Percentiles rank a stretch among this genome's conserved stretches.
Evolutionary conservation across 1,284 basidiomycete genomes (phyloP).

Genomic region (Heterobasidion annosum): DNA sequence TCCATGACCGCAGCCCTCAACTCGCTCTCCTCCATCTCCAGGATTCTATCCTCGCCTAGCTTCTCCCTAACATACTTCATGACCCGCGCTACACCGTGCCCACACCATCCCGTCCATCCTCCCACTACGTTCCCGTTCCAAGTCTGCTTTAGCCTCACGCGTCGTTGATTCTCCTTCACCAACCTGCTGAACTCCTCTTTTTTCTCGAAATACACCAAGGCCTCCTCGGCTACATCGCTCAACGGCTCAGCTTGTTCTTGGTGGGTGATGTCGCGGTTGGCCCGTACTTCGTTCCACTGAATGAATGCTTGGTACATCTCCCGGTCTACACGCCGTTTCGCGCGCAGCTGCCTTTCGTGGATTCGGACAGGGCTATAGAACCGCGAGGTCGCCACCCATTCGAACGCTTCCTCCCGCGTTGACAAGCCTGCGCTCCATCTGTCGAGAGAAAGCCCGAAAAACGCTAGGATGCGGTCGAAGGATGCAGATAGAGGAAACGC

Average conservation of each 20-base stretch:
- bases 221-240: conserved; percentile 27
- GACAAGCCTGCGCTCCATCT: conserved; percentile 43
- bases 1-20: no score
- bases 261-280: conserved; percentile 5
- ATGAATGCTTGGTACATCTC: conserved; percentile 54
- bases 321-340: conserved; percentile 37
- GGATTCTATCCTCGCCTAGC: conserved; percentile 18
- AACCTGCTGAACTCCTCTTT: conserved; percentile 36
- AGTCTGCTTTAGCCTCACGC: conserved; percentile 27
- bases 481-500: conserved; percentile 26
- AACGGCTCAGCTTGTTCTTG: conserved; percentile 8
- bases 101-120: conserved; percentile 44
- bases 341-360: conserved; percentile 22
- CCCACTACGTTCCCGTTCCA: conserved; percentile 45
- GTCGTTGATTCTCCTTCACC: conserved; percentile 20
- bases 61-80: conserved; percentile 35
- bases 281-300: conserved; percentile 27
- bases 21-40: conserved; percentile 5
- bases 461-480: conserved; percentile 38
- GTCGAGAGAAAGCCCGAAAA: conserved; percentile 46
- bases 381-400: conserved; percentile 44
- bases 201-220: conserved; percentile 45
- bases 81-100: conserved; percentile 37
- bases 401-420: conserved; percentile 41
- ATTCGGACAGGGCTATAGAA: conserved; percentile 35